These are phyloP conservation scores for Chrysophaeum taylorii DNA, from an alignment of 352 stramenopile species.

Conservation along the genomic window DNA sequence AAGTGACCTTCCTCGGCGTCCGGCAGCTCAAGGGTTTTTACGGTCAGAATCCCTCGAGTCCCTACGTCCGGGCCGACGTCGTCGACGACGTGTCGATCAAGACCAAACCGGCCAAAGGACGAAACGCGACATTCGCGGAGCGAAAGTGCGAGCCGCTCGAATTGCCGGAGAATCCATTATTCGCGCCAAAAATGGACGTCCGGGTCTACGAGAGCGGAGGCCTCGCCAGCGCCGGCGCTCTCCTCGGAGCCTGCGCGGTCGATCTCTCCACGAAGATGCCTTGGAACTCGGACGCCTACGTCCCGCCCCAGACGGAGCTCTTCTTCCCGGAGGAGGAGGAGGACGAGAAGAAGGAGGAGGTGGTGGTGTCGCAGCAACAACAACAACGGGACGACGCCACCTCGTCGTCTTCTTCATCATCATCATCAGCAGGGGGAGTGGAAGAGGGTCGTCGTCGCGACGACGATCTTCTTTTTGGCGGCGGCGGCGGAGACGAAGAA, in stretches of 20 bases:
- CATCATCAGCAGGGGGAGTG: too few relatives aligned
- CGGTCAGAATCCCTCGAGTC: background rate
- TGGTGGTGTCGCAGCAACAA: background rate
- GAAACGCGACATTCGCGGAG: constrained; percentile 20
- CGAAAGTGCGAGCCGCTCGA: constrained; percentile 1
- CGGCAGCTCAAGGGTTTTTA: background rate
- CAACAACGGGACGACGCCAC: background rate
- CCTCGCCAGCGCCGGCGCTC: background rate
- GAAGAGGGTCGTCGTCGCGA: too few relatives aligned
- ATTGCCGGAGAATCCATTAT: constrained; percentile 16
- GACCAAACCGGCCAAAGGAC: constrained; percentile 13
- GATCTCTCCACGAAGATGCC: constrained; percentile 18
- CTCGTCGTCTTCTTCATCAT: too few relatives aligned
- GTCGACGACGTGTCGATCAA: background rate
- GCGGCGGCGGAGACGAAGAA: background rate
- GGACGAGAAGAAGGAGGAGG: background rate
- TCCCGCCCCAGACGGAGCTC: constrained; percentile 13
- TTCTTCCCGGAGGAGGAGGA: constrained; percentile 1
- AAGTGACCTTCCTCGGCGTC: constrained; percentile 14
- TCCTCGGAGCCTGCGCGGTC: constrained; percentile 15
- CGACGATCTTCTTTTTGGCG: too few relatives aligned
- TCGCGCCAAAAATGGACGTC: constrained; percentile 17
- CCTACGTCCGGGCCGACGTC: constrained; percentile 1
- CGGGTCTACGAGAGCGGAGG: constrained; percentile 16
- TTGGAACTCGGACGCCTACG: constrained; percentile 15